Evolutionary conservation across 257 asterid species (phyloP).

Genomic region (Solanum raphanifolium): DNA sequence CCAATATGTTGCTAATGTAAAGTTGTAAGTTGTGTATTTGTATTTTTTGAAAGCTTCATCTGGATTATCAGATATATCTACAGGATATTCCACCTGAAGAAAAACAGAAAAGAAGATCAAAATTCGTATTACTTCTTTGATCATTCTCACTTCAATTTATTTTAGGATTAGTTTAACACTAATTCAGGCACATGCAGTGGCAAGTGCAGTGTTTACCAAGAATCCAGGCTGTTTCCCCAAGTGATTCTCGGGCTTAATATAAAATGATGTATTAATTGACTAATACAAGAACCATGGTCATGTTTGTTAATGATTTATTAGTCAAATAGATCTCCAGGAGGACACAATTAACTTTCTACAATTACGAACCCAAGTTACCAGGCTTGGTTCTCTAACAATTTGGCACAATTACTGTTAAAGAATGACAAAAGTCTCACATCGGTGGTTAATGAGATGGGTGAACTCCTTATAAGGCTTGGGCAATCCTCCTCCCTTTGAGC

Average conservation of each 20-base stretch:
- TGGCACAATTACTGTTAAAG: background rate
- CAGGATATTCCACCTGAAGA: conserved; percentile 47
- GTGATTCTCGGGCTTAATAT: background rate
- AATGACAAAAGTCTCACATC: no score
- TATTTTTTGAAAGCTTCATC: conserved; percentile 50
- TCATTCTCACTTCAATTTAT: background rate
- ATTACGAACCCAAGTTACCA: background rate
- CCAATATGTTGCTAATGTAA: conserved; percentile 75
- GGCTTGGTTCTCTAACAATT: background rate
- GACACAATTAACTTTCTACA: background rate
- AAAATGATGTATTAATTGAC: background rate
- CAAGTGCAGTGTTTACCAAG: background rate
- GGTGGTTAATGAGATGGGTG: no score
- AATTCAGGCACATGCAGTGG: background rate
- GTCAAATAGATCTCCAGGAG: background rate
- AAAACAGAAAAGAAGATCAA: background rate
- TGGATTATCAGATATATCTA: conserved; percentile 30
- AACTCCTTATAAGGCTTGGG: no score
- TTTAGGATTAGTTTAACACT: background rate
- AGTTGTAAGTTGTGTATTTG: conserved; percentile 48
- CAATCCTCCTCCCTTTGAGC: no score
- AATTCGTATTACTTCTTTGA: background rate
- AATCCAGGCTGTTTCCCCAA: background rate
- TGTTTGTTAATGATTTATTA: background rate
- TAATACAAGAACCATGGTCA: background rate